Evolutionary conservation across 306 rosid species (phyloP).

Genomic region (Castanea mollissima): DNA sequence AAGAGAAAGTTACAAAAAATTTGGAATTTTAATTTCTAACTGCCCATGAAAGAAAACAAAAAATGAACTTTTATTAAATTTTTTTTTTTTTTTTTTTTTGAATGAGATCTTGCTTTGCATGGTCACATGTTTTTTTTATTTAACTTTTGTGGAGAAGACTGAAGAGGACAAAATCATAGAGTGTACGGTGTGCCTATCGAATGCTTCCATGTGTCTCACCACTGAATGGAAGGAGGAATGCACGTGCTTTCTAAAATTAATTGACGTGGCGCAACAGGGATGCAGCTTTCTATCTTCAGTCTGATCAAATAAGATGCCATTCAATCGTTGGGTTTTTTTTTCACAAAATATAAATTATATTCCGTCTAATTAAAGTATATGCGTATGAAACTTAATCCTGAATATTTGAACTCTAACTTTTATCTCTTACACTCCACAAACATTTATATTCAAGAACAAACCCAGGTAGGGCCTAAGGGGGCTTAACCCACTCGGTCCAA

Average conservation of each 20-base stretch:
- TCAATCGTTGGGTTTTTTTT: too few relatives aligned
- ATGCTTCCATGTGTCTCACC: not conserved
- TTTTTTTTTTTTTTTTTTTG: too few relatives aligned
- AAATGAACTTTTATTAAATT: too few relatives aligned
- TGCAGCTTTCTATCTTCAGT: too few relatives aligned
- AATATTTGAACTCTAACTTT: accelerated
- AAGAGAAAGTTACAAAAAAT: too few relatives aligned
- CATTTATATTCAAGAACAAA: accelerated
- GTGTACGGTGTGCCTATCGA: not conserved
- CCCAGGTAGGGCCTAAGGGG: accelerated
- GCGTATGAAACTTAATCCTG: accelerated
- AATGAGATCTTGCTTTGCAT: not conserved
- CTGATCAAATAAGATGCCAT: too few relatives aligned
- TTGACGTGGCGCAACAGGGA: not conserved
- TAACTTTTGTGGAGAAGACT: not conserved
- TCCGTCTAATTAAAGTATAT: too few relatives aligned
- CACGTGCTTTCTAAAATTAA: not conserved
- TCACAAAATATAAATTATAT: too few relatives aligned
- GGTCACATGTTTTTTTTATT: not conserved
- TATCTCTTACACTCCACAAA: accelerated
- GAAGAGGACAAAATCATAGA: not conserved
- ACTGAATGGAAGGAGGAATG: not conserved
- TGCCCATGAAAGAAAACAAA: too few relatives aligned
- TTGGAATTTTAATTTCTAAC: too few relatives aligned
- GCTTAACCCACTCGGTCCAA: accelerated